These are phyloP conservation scores for Rhizopogon vulgaris DNA, from an alignment of 768 basidiomycete genomes.

Conservation along the genomic window DNA sequence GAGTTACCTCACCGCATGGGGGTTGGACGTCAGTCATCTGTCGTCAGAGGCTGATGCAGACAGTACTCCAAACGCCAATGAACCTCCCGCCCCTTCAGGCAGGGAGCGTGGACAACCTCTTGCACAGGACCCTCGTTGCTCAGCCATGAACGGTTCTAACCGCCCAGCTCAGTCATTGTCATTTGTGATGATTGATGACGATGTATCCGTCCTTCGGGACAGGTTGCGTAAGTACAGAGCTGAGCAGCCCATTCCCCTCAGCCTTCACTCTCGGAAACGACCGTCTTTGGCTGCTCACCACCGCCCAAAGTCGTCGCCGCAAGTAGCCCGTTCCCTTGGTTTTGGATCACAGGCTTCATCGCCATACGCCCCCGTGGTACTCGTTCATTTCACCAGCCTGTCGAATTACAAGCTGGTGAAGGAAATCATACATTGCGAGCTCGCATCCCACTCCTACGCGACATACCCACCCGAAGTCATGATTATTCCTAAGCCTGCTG, in stretches of 20 bases:
- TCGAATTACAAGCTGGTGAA: conserved; percentile 85
- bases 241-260: conserved; percentile 38
- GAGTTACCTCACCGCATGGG: conserved; percentile 91
- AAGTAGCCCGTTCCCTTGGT: conserved; percentile 56
- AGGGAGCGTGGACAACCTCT: background rate
- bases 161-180: conserved; percentile 31
- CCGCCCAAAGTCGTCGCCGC: conserved; percentile 75
- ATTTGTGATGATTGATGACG: conserved; percentile 91
- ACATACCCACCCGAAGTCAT: conserved; percentile 78
- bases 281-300: conserved; percentile 64
- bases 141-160: conserved; percentile 14
- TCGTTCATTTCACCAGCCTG: conserved; percentile 89
- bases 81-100: conserved; percentile 7
- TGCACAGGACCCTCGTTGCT: conserved; percentile 14
- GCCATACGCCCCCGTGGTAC: conserved; percentile 31
- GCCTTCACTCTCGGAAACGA: conserved; percentile 48
- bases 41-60: conserved; percentile 55
- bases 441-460: conserved; percentile 43
- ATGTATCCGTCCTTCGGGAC: conserved; percentile 72
- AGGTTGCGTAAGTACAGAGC: conserved; percentile 63
- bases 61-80: conserved; percentile 9
- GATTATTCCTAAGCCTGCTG: conserved; percentile 96
- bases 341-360: conserved; percentile 21
- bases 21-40: conserved; percentile 85
- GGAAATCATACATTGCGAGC: conserved; percentile 67